These are phyloP conservation scores for Penicillium cinerascens DNA, from an alignment of 495 filamentous ascomycete species.

Conservation along the genomic window DNA sequence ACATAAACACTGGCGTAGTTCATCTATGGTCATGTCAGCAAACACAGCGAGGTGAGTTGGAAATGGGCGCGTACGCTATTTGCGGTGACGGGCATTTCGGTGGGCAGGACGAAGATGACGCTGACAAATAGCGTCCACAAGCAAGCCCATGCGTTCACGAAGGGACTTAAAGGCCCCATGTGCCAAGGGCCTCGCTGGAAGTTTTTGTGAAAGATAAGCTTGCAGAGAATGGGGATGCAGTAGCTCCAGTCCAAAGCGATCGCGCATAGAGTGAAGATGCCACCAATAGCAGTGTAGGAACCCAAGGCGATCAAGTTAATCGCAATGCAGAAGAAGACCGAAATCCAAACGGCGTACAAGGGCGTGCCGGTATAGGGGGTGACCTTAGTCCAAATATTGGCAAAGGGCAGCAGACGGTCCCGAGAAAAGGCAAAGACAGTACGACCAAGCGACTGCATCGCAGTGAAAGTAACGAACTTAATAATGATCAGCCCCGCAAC, in stretches of 20 bases:
- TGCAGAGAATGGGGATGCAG: slow-evolving; percentile 60
- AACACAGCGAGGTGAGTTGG: not conserved
- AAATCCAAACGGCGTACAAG: slow-evolving; percentile 61
- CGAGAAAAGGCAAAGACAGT: slow-evolving; percentile 62
- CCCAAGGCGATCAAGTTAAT: slow-evolving; percentile 64
- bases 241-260: slow-evolving; percentile 64
- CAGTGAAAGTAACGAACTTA: slow-evolving; percentile 55
- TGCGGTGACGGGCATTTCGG: slow-evolving; percentile 47
- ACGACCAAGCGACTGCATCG: slow-evolving; percentile 57
- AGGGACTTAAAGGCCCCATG: slow-evolving; percentile 44
- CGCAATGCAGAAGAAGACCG: slow-evolving; percentile 50
- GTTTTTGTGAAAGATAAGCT: slow-evolving; percentile 51
- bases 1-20: slow-evolving; percentile 35
- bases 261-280: slow-evolving; percentile 61
- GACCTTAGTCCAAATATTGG: slow-evolving; percentile 53
- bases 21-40: slow-evolving; percentile 27
- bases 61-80: slow-evolving; percentile 38
- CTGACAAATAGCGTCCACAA: slow-evolving; percentile 59
- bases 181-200: slow-evolving; percentile 63
- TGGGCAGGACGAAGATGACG: slow-evolving; percentile 61
- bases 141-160: slow-evolving; percentile 52
- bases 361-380: slow-evolving; percentile 52
- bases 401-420: slow-evolving; percentile 55
- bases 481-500: slow-evolving; percentile 55
- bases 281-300: slow-evolving; percentile 56